phyloP scores from a whole-genome alignment of 148 eudicot genomes.

The Chenopodium berlandieri region DNA sequence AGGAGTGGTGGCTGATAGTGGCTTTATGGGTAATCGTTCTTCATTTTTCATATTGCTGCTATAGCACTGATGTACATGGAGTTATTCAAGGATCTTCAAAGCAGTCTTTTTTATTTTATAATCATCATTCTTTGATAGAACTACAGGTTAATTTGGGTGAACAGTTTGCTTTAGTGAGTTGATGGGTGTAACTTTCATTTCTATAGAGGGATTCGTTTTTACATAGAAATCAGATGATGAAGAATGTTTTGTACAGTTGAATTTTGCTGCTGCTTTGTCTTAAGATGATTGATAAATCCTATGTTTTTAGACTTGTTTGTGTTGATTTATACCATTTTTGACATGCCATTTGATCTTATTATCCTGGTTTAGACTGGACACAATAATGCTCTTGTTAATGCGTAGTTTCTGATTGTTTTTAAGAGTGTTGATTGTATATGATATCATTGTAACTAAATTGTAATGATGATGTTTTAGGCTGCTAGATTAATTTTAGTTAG shows the following conservation, averaged over 20 bases:
- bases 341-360: not conserved
- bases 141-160: conserved; percentile 1
- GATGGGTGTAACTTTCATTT: conserved; percentile 8
- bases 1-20: conserved; percentile 24
- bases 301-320: not conserved
- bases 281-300: not conserved
- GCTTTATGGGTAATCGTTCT: not conserved
- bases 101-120: conserved; percentile 6
- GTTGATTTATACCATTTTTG: not conserved
- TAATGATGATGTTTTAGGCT: not conserved
- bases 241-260: conserved; percentile 9
- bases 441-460: not conserved
- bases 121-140: conserved; percentile 23
- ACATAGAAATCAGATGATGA: not conserved
- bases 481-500: not conserved
- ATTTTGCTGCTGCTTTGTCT: not conserved
- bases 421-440: not conserved
- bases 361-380: not conserved
- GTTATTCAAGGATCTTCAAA: not conserved
- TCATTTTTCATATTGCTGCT: not conserved
- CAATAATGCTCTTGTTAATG: too few species aligned
- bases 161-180: not conserved
- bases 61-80: conserved; percentile 11
- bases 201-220: not conserved
- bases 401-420: not conserved